Conservation (phyloP, 768 basidiomycete genomes). For the Termitomyces heimii region DNA sequence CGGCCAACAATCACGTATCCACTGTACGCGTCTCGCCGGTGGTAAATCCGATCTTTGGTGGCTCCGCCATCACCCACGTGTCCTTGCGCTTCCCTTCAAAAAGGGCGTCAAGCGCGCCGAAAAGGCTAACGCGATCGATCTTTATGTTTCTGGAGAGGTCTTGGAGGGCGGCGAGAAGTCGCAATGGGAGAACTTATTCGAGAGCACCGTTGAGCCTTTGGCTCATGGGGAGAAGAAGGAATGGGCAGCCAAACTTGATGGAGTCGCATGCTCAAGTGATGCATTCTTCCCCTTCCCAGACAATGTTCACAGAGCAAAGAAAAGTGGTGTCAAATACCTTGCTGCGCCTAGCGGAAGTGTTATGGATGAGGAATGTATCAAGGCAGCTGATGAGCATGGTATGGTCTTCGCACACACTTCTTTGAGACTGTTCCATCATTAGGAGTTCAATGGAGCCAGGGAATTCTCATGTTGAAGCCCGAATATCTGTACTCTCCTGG, state of each 20-base stretch:
- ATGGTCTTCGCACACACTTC: conserved; percentile 91
- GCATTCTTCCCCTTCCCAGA: conserved; percentile 99
- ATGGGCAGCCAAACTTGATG: conserved; percentile 71
- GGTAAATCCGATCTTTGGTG: conserved; percentile 99
- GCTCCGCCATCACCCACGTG: conserved; percentile 94
- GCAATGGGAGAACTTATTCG: conserved; percentile 91
- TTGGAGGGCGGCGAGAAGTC: conserved; percentile 84
- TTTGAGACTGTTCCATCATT: conserved; percentile 89
- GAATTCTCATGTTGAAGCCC: not conserved
- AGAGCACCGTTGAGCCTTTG: conserved; percentile 59
- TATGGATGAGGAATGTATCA: conserved; percentile 96
- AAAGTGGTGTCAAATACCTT: conserved; percentile 89
- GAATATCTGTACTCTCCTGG: not conserved
- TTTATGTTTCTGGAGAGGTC: conserved; percentile 87
- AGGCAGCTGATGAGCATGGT: conserved; percentile 88
- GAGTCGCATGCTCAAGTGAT: conserved; percentile 91
- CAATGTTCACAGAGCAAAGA: conserved; percentile 89
- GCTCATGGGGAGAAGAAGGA: conserved; percentile 63
- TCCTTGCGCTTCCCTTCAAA: conserved; percentile 91
- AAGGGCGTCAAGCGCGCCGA: conserved; percentile 97
- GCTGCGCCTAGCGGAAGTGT: conserved; percentile 92
- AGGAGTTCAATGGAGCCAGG: not conserved
- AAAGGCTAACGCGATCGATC: conserved; percentile 96
- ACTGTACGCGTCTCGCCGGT: conserved; percentile 97
- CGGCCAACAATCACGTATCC: conserved; percentile 97